A percentile compares a stretch with the other conserved stretches of the same genome.
Conservation (phyloP, 805 yeast species). For the Candida stauntonica region DNA sequence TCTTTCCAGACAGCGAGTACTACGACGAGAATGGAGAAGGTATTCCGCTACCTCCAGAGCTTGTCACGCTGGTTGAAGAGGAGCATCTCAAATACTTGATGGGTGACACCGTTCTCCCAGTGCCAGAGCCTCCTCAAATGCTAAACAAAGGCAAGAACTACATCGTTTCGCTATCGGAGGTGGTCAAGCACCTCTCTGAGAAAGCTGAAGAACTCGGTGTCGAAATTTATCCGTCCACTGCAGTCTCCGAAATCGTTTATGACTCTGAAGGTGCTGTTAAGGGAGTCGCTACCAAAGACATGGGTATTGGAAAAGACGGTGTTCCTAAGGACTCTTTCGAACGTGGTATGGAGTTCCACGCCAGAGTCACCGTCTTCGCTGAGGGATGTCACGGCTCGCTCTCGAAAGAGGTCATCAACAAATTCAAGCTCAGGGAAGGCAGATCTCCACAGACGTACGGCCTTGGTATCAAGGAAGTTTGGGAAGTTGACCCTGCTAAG, state of each 20-base stretch:
- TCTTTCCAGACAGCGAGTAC: conserved; percentile 65
- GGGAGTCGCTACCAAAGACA: conserved; percentile 93
- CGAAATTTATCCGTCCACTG: conserved; percentile 85
- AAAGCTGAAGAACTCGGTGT: conserved; percentile 92
- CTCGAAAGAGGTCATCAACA: conserved; percentile 67
- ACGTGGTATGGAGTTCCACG: conserved; percentile 95
- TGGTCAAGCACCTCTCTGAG: conserved; percentile 77
- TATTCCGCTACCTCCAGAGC: conserved; percentile 72
- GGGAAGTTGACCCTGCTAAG: conserved; percentile 87
- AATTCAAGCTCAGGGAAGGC: conserved; percentile 62
- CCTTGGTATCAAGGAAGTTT: conserved; percentile 90
- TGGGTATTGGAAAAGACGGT: conserved; percentile 78
- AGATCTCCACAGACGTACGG: conserved; percentile 87
- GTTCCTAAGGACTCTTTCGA: conserved; percentile 80
- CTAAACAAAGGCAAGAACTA: conserved; percentile 74
- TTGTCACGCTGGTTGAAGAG: conserved; percentile 67
- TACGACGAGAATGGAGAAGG: conserved; percentile 48
- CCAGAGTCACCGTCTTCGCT: conserved; percentile 83
- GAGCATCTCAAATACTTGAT: conserved; percentile 74
- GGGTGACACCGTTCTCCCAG: conserved; percentile 53
- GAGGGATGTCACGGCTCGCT: conserved; percentile 99
- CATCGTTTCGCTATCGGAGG: conserved; percentile 77
- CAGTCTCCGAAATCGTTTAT: conserved; percentile 76
- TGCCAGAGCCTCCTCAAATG: conserved; percentile 95
- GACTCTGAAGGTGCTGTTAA: conserved; percentile 56